Evolutionary conservation across 805 yeast species (phyloP).

Genomic region (Candida jianshihensis): DNA sequence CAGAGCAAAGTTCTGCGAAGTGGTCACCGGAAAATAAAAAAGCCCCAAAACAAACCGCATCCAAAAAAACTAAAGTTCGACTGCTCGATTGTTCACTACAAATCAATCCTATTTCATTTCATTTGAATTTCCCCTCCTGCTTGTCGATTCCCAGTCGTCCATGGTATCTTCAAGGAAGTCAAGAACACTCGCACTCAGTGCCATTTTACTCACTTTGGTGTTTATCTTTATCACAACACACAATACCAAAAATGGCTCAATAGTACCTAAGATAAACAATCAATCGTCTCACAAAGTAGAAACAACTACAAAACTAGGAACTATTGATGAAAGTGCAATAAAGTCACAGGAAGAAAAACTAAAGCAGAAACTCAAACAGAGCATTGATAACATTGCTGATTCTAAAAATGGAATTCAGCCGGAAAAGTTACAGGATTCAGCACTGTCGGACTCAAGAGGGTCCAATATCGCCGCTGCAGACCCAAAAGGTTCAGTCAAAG

Average conservation of each 20-base stretch:
- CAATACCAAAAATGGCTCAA: constrained; percentile 4
- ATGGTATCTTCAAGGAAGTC: constrained; percentile 29
- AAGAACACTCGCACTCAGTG: constrained; percentile 35
- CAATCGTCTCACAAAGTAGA: constrained; percentile 6
- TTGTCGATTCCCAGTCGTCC: too few relatives aligned
- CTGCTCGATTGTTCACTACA: too few relatives aligned
- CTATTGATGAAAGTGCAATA: constrained; percentile 35
- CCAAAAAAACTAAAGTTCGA: too few relatives aligned
- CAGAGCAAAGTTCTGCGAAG: too few relatives aligned
- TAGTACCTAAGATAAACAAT: not conserved
- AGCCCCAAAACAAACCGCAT: too few relatives aligned
- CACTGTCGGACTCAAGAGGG: constrained; percentile 3
- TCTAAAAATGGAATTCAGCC: too few relatives aligned
- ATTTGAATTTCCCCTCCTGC: too few relatives aligned
- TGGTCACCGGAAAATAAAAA: too few relatives aligned
- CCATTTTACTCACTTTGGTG: constrained; percentile 30
- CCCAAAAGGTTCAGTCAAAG: constrained; percentile 1
- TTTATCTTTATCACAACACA: constrained; percentile 29
- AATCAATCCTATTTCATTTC: too few relatives aligned
- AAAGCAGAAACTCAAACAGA: constrained; percentile 12
- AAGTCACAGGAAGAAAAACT: constrained; percentile 28
- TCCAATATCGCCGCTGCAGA: constrained; percentile 1
- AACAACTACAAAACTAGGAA: constrained; percentile 22
- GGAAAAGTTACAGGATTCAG: constrained; percentile 4
- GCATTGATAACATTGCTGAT: too few relatives aligned